Evolutionary conservation across 139 green algal genomes (phyloP).

Genomic region (Coelastrella sp.): DNA sequence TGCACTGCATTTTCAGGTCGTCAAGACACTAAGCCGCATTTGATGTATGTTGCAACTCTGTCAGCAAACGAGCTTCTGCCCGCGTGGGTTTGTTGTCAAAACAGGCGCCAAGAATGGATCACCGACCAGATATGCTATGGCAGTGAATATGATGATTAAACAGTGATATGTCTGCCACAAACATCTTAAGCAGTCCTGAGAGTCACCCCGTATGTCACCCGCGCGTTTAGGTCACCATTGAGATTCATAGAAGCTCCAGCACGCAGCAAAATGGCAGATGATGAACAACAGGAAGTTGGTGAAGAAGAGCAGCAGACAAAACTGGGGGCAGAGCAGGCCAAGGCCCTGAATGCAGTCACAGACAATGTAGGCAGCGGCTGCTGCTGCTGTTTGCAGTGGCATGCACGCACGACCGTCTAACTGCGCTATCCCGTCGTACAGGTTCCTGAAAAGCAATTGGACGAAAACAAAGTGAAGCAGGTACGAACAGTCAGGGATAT

Average conservation of each 20-base stretch:
- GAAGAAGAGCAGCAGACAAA: conserved; percentile 39
- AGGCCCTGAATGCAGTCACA: conserved; percentile 49
- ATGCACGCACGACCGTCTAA: not conserved
- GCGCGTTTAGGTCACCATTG: not conserved
- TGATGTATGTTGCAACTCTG: too few species aligned
- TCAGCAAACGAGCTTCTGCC: too few species aligned
- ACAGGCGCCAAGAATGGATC: too few species aligned
- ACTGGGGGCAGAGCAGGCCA: conserved; percentile 44
- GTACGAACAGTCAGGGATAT: too few species aligned
- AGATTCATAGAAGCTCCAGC: not conserved
- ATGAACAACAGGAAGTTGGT: conserved; percentile 5
- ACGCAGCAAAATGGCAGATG: conserved; percentile 45
- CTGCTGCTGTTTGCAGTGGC: not conserved
- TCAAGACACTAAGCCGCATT: too few species aligned
- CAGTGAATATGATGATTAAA: too few species aligned
- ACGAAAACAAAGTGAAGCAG: conserved; percentile 63
- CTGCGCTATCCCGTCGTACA: not conserved
- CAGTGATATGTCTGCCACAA: too few species aligned
- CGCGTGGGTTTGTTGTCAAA: too few species aligned
- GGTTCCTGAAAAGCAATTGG: conserved; percentile 62
- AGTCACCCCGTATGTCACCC: too few species aligned
- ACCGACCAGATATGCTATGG: too few species aligned
- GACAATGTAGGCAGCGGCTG: conserved; percentile 45
- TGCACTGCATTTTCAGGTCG: too few species aligned
- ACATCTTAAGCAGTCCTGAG: too few species aligned